Evolutionary conservation across 2,329 filamentous ascomycete genomes (phyloP).

Genomic region (Myriosclerotinia curreyana): DNA sequence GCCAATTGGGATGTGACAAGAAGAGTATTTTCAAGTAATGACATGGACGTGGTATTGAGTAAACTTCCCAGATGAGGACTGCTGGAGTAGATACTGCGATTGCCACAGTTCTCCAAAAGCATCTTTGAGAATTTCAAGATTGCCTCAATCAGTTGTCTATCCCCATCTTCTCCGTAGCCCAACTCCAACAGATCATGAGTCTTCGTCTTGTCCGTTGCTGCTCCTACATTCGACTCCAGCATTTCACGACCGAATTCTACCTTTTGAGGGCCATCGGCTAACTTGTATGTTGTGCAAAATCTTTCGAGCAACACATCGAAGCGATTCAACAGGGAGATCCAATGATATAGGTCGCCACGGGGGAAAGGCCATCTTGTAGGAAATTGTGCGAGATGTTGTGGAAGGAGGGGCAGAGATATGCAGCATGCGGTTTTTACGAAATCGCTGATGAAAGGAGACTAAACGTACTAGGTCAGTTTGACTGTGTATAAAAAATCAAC

Average conservation of each 20-base stretch:
- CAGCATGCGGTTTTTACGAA: conserved; percentile 72
- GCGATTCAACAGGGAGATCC: conserved; percentile 90
- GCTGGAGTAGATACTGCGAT: conserved; percentile 93
- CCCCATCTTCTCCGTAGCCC: conserved; percentile 71
- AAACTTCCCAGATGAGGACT: conserved; percentile 86
- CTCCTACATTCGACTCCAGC: conserved; percentile 49
- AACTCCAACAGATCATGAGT: conserved; percentile 51
- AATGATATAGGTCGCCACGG: conserved; percentile 93
- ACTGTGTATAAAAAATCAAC: not conserved
- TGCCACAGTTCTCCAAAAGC: conserved; percentile 91
- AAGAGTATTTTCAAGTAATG: conserved; percentile 73
- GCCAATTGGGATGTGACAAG: conserved; percentile 82
- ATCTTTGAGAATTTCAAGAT: conserved; percentile 83
- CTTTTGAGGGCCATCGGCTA: conserved; percentile 76
- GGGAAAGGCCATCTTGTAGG: conserved; percentile 92
- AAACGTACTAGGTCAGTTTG: conserved; percentile 27
- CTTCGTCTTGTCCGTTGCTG: conserved; percentile 49
- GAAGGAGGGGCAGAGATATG: conserved; percentile 71
- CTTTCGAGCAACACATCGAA: conserved; percentile 86
- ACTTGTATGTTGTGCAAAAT: conserved; percentile 75
- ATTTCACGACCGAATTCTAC: conserved; percentile 68
- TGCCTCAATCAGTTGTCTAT: conserved; percentile 73
- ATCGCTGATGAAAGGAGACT: conserved; percentile 85
- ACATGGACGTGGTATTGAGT: conserved; percentile 79
- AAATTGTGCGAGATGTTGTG: conserved; percentile 72